Evolutionary conservation across 352 stramenopile genomes (phyloP).

Genomic region (Phytophthora citrophthora): DNA sequence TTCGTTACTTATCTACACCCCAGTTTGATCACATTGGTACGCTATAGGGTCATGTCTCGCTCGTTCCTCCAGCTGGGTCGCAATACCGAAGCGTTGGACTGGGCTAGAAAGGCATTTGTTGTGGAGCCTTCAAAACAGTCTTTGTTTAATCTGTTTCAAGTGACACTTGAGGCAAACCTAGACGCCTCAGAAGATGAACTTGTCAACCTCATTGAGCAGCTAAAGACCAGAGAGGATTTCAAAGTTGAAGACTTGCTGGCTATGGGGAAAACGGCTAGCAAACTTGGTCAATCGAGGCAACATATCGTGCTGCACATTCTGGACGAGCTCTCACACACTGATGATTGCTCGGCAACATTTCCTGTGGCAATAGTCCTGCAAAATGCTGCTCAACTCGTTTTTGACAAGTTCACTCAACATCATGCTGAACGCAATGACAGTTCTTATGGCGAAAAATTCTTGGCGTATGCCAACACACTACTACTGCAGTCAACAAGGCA

Average conservation of each 20-base stretch:
- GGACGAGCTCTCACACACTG: constrained; percentile 47
- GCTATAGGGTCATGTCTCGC: constrained; percentile 40
- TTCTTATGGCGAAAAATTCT: constrained; percentile 45
- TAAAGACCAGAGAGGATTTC: constrained; percentile 70
- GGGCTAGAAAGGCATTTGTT: constrained; percentile 54
- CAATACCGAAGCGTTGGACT: constrained; percentile 38
- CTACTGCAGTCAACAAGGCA: constrained; percentile 40
- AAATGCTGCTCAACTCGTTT: constrained; percentile 73
- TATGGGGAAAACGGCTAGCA: constrained; percentile 50
- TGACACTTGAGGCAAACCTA: constrained; percentile 28
- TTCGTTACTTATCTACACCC: neutral
- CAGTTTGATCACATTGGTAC: neutral
- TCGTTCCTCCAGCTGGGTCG: constrained; percentile 47
- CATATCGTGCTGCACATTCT: constrained; percentile 54
- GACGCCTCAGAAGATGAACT: constrained; percentile 18
- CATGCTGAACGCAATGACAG: constrained; percentile 3
- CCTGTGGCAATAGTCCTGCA: constrained; percentile 57
- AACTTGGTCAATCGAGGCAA: constrained; percentile 35
- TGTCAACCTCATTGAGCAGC: constrained; percentile 33
- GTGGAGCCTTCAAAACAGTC: constrained; percentile 68
- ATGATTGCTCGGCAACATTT: constrained; percentile 21
- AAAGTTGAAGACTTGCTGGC: constrained; percentile 64
- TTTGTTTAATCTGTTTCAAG: constrained; percentile 62
- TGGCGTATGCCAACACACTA: constrained; percentile 45
- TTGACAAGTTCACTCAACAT: constrained; percentile 31